Conservation (phyloP, 306 rosid genomes). For the Ziziphus jujuba region DNA sequence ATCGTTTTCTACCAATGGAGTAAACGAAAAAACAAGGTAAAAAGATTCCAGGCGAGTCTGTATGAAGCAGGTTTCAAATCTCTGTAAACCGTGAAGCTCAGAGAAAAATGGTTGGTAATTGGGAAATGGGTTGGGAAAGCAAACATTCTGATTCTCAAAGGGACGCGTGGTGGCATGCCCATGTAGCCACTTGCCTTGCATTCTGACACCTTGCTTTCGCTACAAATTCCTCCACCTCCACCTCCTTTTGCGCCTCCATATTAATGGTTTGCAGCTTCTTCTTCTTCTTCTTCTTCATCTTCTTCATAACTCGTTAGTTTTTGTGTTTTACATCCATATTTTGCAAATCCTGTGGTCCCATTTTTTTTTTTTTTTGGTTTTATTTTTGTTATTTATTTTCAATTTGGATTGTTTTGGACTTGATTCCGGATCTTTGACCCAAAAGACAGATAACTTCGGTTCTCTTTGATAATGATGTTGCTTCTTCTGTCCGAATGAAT, state of each 20-base stretch:
- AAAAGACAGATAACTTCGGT: background rate
- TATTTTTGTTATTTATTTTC: background rate
- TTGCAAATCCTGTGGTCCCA: background rate
- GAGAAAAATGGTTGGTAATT: background rate
- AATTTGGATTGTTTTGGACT: background rate
- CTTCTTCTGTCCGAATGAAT: background rate
- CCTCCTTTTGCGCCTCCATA: background rate
- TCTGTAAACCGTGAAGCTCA: too few relatives aligned
- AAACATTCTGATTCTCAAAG: background rate
- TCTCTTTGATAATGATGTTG: background rate
- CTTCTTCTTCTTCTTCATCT: constrained; percentile 12
- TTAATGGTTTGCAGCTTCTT: background rate
- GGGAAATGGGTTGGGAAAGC: background rate
- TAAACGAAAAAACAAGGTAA: too few relatives aligned
- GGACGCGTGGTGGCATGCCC: constrained; percentile 9
- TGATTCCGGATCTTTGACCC: background rate
- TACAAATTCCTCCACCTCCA: background rate
- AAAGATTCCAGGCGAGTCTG: too few relatives aligned
- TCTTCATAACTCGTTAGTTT: background rate
- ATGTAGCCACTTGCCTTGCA: background rate
- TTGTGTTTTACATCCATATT: background rate
- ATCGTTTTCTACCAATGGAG: too few relatives aligned
- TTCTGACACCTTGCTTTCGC: background rate
- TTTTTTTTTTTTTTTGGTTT: too few relatives aligned
- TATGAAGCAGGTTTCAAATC: too few relatives aligned